Conservation (phyloP, 495 filamentous ascomycete species). For the Pyronema domesticum region DNA sequence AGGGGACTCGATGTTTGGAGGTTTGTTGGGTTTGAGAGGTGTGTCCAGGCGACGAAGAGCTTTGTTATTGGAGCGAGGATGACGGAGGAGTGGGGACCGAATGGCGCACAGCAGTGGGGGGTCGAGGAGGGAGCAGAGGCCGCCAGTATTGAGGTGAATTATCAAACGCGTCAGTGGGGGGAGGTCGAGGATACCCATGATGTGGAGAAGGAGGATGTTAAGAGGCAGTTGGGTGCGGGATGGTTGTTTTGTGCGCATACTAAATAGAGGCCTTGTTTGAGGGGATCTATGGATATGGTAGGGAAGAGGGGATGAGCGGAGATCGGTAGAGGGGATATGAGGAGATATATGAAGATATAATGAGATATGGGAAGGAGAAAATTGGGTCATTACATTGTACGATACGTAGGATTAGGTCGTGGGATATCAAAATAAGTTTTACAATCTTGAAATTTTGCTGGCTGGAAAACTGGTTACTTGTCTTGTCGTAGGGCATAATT, state of each 20-base stretch:
- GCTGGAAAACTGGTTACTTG: no score
- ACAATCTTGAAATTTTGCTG: no score
- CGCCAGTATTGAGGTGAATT: constrained; percentile 66
- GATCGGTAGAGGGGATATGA: no score
- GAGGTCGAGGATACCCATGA: constrained; percentile 98
- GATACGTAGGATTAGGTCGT: no score
- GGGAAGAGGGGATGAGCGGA: no score
- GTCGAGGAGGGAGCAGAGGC: constrained; percentile 58
- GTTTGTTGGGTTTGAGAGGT: constrained; percentile 71
- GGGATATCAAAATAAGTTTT: no score
- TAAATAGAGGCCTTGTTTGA: no score
- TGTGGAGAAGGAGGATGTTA: constrained; percentile 82
- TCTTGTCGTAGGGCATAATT: no score
- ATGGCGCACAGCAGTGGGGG: constrained; percentile 38
- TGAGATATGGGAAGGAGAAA: no score
- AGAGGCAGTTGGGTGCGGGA: constrained; percentile 54
- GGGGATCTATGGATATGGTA: no score
- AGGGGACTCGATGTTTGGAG: constrained; percentile 51
- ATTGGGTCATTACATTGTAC: no score
- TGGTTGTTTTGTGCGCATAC: constrained; percentile 5
- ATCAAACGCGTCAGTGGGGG: constrained; percentile 83
- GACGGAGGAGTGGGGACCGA: constrained; percentile 75
- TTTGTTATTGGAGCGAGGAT: constrained; percentile 58
- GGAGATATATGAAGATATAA: no score
- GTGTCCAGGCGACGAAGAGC: constrained; percentile 68